Base-by-base conservation (phyloP, 495 filamentous ascomycete species). In the Cladorrhinum samala region DNA sequence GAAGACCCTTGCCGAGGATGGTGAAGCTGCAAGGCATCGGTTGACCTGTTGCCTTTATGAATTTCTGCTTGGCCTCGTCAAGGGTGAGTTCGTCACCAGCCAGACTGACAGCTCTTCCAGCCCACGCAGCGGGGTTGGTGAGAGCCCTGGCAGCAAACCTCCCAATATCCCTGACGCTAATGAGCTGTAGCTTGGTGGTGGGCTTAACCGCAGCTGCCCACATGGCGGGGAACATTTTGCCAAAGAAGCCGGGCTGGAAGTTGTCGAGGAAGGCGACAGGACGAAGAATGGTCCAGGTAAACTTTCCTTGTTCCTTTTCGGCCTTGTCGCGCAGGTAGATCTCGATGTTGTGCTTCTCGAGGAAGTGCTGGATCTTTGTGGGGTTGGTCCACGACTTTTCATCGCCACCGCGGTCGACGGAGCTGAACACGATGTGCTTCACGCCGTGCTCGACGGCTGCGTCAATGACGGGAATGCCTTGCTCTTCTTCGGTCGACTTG, bases 211-310 rank as follows among this genome's bases (percentile, higher is more conserved):
- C 50, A 8, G 72, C 66, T 11, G 53, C 54, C 63, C 75, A 75
- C 67, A 82, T 77, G 23, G 75, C 68, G 0, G 80, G 75, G 58
- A 89, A 84, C 0, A 83, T 69, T 43, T 78, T 76, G 33, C 80
- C 77, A 27, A 77, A 62, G 58, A 83, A 75, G 37, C 73, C 65
- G 1, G 69, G 70, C 49, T 61, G 75, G 67, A 18, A 51, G 62
- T 86, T 86, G 16, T 89, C 86, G 58, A 86, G 72, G 70, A 88
- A 89, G 0, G 79, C 80, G 0, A 72, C 72, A 0, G 86, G 83
- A 3, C 83, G 73, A 3, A 86, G 62, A 30, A 86, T 79, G 13
- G 78, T 80, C 71, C 78, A 86, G 11, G 64, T 56, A 52, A 72
- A 55, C 13, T 39, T 53, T 18, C 58, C 57, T n/a, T 53, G 68